Conservation (phyloP, 73 alveolate genomes). For the Tetrahymena borealis region DNA sequence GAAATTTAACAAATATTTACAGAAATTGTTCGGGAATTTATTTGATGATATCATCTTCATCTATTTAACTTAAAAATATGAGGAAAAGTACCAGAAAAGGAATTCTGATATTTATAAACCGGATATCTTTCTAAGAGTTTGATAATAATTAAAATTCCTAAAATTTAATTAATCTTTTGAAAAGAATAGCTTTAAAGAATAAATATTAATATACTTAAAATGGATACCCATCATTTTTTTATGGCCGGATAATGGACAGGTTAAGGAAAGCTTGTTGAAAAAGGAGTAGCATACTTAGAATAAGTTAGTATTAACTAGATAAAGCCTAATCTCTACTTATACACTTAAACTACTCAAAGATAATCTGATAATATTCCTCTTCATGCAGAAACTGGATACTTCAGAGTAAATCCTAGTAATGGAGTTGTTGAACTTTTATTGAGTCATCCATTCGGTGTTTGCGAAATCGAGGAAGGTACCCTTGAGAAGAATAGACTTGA, state of each 20-base stretch:
- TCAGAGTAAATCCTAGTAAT: background rate
- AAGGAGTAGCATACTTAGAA: background rate
- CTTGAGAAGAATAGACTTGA: background rate
- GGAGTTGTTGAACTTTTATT: background rate
- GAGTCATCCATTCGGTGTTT: background rate
- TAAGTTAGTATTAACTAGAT: background rate
- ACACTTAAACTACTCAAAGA: background rate
- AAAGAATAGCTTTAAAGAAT: too few relatives aligned
- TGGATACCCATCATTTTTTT: background rate
- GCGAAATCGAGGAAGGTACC: background rate
- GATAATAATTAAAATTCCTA: too few relatives aligned
- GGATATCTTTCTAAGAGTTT: too few relatives aligned
- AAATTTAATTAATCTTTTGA: too few relatives aligned
- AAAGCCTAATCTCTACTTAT: background rate
- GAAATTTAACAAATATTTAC: too few relatives aligned
- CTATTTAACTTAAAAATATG: too few relatives aligned
- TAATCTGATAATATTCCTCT: background rate
- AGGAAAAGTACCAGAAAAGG: too few relatives aligned
- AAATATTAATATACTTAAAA: background rate
- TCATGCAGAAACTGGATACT: background rate
- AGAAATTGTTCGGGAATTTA: too few relatives aligned
- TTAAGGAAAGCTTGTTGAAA: background rate
- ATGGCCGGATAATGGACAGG: background rate
- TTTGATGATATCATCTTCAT: too few relatives aligned
- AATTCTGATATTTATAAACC: too few relatives aligned